A percentile compares a stretch with the other conserved stretches of the same genome.
phyloP scores from a whole-genome alignment of 2,329 filamentous ascomycete species.

The Paecilomyces dactylethromorphus region DNA sequence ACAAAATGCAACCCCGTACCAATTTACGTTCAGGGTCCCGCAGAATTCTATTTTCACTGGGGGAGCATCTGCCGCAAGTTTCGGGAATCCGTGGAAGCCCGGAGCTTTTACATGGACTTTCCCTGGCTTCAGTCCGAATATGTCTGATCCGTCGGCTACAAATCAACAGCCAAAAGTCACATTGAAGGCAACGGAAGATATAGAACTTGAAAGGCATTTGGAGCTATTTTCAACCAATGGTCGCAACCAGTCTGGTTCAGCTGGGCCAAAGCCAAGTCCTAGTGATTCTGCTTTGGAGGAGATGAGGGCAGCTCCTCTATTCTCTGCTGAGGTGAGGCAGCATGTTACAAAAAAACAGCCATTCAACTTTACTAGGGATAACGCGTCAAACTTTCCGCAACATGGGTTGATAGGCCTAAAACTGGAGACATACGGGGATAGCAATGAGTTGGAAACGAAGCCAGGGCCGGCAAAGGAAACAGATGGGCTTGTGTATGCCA shows the following conservation, averaged over 20 bases:
- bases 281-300: conserved; percentile 6
- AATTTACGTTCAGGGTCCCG: background rate
- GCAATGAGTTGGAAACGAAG: background rate
- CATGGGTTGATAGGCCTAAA: conserved; percentile 18
- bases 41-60: background rate
- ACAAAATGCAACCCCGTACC: background rate
- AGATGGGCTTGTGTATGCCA: conserved; percentile 28
- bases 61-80: background rate
- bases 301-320: conserved; percentile 9
- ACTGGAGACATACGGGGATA: conserved; percentile 9
- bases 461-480: background rate
- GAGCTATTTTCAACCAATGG: conserved; percentile 7
- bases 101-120: background rate
- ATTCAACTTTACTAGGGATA: background rate
- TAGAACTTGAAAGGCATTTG: background rate
- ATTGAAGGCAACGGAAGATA: background rate
- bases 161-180: background rate
- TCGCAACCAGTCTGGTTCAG: conserved; percentile 15
- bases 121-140: background rate
- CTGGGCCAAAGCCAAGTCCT: background rate
- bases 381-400: conserved; percentile 10
- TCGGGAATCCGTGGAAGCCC: background rate
- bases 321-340: conserved; percentile 7
- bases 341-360: background rate
- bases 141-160: background rate